phyloP scores from a whole-genome alignment of 2,329 filamentous ascomycete genomes.

The Fusarium sambucinum region DNA sequence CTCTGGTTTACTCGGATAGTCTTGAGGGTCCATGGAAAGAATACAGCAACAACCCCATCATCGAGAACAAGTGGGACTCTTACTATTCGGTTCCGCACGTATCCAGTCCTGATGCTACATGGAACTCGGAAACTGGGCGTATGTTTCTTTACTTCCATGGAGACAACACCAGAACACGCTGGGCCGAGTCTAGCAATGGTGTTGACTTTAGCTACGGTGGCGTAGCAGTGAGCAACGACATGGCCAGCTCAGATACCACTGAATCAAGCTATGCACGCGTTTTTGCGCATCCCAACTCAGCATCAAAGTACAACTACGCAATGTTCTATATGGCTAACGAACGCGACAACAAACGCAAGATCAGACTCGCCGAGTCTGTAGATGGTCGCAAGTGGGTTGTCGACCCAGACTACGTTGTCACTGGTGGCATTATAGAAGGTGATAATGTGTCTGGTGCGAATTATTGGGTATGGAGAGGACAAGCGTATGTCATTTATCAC shows the following conservation, averaged over 20 bases:
- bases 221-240: constrained; percentile 39
- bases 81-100: constrained; percentile 34
- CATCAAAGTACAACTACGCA: constrained; percentile 40
- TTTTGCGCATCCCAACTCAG: constrained; percentile 39
- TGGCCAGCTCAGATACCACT: constrained; percentile 42
- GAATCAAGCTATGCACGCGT: constrained; percentile 47
- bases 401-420: constrained; percentile 22
- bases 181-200: constrained; percentile 22
- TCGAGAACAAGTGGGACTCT: constrained; percentile 18
- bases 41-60: constrained; percentile 16
- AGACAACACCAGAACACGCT: constrained; percentile 22
- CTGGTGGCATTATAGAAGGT: constrained; percentile 6
- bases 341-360: constrained; percentile 40
- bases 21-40: constrained; percentile 31
- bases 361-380: constrained; percentile 43
- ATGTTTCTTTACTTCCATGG: constrained; percentile 37
- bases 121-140: constrained; percentile 7
- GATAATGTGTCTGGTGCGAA: constrained; percentile 23
- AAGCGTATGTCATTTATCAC: constrained; percentile 28
- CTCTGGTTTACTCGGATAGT: constrained; percentile 38
- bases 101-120: constrained; percentile 28
- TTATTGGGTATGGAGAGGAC: constrained; percentile 26
- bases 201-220: constrained; percentile 25
- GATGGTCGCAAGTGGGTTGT: constrained; percentile 42
- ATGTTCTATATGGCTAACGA: constrained; percentile 50